These are phyloP conservation scores for Trichothecium sympodiale DNA, from an alignment of 2,329 filamentous ascomycete species.

Conservation along the genomic window DNA sequence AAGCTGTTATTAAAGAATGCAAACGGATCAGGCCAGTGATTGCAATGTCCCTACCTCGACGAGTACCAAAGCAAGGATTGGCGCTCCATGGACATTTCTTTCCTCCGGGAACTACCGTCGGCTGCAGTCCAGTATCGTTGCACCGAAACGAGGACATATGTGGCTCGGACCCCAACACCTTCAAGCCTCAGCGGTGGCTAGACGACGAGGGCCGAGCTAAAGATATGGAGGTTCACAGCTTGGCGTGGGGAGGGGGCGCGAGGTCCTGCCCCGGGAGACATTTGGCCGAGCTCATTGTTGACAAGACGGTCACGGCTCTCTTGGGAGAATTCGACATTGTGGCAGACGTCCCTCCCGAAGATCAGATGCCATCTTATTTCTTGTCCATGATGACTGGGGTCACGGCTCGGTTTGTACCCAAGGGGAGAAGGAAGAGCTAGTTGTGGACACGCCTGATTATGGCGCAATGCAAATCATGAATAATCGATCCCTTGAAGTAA, in stretches of 20 bases:
- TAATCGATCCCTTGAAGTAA: no score
- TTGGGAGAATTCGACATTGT: conserved; percentile 33
- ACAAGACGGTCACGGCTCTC: conserved; percentile 29
- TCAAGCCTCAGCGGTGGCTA: conserved; percentile 38
- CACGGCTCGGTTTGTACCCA: conserved; percentile 25
- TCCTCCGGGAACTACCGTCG: conserved; percentile 34
- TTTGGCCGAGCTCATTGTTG: conserved; percentile 38
- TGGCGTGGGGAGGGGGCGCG: conserved; percentile 41
- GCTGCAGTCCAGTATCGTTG: conserved; percentile 37
- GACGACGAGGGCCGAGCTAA: conserved; percentile 14
- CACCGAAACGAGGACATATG: conserved; percentile 40
- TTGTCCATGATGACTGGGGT: conserved; percentile 40
- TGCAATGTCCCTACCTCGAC: conserved; percentile 38
- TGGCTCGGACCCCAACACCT: conserved; percentile 31
- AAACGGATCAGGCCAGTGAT: conserved; percentile 40
- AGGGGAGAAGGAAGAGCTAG: no score
- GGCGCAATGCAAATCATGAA: no score
- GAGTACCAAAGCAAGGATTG: conserved; percentile 25
- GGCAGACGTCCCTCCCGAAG: conserved; percentile 21
- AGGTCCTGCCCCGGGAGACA: conserved; percentile 39
- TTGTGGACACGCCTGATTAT: no score
- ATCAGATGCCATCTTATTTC: conserved; percentile 34
- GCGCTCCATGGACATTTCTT: conserved; percentile 26
- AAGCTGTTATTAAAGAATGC: conserved; percentile 38
- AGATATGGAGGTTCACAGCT: conserved; percentile 34